Conservation (phyloP, 176 grass and related monocot species). For the Triticum aestivum region IWGSC_CS_RefSeq_v2.1 NC_057813.1:688584585-688585084, state of each 20-base stretch:
- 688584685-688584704: neutral
- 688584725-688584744: neutral
- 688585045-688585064: neutral
- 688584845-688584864: neutral
- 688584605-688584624: neutral
- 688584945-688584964: neutral
- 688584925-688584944: neutral
- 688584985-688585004: neutral
- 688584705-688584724: neutral
- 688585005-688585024: neutral
- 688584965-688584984: too few species aligned
- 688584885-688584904: neutral
- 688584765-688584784: neutral
- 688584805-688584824: neutral
- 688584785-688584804: neutral
- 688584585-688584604: neutral
- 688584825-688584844: neutral
- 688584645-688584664: neutral
- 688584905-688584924: neutral
- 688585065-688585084: neutral
- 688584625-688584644: neutral
- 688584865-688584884: neutral
- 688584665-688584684: neutral
- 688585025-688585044: neutral
- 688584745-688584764: neutral